Conservation (phyloP, 1,284 basidiomycete species). For the Abortiporus biennis region DNA sequence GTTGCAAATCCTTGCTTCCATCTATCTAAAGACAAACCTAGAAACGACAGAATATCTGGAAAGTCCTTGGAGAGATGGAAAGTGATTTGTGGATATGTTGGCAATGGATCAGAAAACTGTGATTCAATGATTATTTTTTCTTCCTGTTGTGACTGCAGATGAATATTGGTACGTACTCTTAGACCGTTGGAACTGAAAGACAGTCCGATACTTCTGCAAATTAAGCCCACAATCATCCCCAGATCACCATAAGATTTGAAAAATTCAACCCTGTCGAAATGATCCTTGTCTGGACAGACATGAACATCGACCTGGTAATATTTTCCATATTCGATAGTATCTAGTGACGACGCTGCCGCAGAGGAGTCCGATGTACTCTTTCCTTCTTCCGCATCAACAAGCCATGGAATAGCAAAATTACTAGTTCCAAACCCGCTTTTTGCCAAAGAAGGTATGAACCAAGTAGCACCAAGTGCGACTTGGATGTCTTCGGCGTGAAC, state of each 20-base stretch:
- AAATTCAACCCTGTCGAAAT: slow-evolving; percentile 44
- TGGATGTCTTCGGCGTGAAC: slow-evolving; percentile 37
- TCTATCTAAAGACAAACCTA: slow-evolving; percentile 45
- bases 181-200: slow-evolving; percentile 46
- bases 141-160: too few relatives aligned
- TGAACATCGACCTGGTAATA: slow-evolving; percentile 52
- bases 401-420: slow-evolving; percentile 51
- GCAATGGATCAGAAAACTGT: slow-evolving; percentile 18
- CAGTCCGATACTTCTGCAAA: slow-evolving; percentile 46
- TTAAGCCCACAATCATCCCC: slow-evolving; percentile 56
- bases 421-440: slow-evolving; percentile 47
- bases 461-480: slow-evolving; percentile 39
- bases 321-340: slow-evolving; percentile 7
- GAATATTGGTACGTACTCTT: slow-evolving; percentile 42
- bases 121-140: slow-evolving; percentile 25
- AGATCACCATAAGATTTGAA: slow-evolving; percentile 63
- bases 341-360: slow-evolving; percentile 25
- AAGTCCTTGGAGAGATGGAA: slow-evolving; percentile 33
- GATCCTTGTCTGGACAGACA: slow-evolving; percentile 43
- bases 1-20: slow-evolving; percentile 51
- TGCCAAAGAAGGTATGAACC: slow-evolving; percentile 38
- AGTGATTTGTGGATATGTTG: slow-evolving; percentile 20
- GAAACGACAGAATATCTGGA: slow-evolving; percentile 43
- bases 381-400: slow-evolving; percentile 12
- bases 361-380: slow-evolving; percentile 1